These are phyloP conservation scores for Leishmania lainsoni DNA, from an alignment of 208 protist species.

Conservation along the genomic window DNA sequence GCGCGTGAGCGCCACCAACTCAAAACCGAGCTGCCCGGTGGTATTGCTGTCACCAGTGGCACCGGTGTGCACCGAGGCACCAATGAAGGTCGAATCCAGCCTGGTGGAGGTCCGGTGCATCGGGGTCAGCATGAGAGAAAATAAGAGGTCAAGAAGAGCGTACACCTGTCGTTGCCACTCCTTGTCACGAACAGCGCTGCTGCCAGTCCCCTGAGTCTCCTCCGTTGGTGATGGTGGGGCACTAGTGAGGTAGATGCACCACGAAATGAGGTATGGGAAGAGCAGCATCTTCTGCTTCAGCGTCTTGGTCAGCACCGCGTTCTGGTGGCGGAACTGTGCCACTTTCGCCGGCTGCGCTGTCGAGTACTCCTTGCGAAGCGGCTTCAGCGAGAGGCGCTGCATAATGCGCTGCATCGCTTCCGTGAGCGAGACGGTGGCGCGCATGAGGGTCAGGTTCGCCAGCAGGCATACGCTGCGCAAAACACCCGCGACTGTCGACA, in stretches of 20 bases:
- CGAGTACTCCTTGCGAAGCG: constrained; percentile 66
- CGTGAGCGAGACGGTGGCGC: constrained; percentile 42
- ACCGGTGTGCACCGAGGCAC: constrained; percentile 24
- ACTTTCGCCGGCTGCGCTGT: constrained; percentile 59
- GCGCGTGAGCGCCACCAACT: constrained; percentile 68
- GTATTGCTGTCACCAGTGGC: constrained; percentile 14
- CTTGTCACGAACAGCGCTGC: constrained; percentile 25
- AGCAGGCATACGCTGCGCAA: constrained; percentile 66
- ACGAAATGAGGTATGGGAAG: constrained; percentile 76
- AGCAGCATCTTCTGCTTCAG: constrained; percentile 86
- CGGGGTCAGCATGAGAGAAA: constrained; percentile 64
- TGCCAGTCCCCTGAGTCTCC: constrained; percentile 9
- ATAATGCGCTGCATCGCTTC: constrained; percentile 58
- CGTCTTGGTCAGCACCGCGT: constrained; percentile 65
- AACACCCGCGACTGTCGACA: constrained; percentile 69
- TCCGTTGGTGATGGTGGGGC: constrained; percentile 18
- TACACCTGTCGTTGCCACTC: constrained; percentile 58
- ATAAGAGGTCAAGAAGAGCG: constrained; percentile 73
- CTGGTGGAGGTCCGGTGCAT: constrained; percentile 33
- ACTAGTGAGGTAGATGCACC: constrained; percentile 64
- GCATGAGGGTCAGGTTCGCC: constrained; percentile 76
- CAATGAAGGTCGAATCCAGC: constrained; percentile 75
- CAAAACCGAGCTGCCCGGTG: constrained; percentile 35
- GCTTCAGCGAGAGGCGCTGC: constrained; percentile 56
- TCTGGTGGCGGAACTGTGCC: constrained; percentile 53